Evolutionary conservation across 768 basidiomycete species (phyloP).

Genomic region (Leccinellum luteum): DNA sequence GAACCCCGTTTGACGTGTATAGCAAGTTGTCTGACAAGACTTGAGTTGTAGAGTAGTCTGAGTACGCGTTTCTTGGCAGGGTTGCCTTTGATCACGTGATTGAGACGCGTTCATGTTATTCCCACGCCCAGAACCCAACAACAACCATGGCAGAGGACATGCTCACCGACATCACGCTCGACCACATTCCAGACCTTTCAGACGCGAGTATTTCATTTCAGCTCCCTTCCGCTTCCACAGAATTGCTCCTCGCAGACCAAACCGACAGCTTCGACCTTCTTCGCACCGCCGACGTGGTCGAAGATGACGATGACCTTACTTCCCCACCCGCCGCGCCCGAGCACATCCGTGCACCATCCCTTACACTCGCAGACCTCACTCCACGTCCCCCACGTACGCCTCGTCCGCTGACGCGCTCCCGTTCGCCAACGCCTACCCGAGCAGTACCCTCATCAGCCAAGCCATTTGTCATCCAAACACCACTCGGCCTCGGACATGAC

Average conservation of each 20-base stretch:
- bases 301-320: conserved; percentile 36
- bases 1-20: conserved; percentile 1
- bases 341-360: conserved; percentile 28
- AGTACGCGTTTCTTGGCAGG: too few species aligned
- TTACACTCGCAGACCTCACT: conserved; percentile 42
- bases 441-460: conserved; percentile 14
- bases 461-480: conserved; percentile 6
- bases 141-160: conserved; percentile 11
- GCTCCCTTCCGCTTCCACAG: conserved; percentile 39
- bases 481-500: conserved; percentile 11
- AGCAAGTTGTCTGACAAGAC: background rate
- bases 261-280: conserved; percentile 42
- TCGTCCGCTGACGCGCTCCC: conserved; percentile 1
- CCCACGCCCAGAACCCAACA: conserved; percentile 20
- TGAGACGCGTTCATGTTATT: conserved; percentile 25
- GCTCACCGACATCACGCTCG: conserved; percentile 44
- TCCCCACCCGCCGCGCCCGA: conserved; percentile 32
- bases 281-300: conserved; percentile 17
- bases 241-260: conserved; percentile 41
- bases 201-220: conserved; percentile 43
- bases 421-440: conserved; percentile 10
- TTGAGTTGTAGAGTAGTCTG: too few species aligned
- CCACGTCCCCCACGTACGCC: conserved; percentile 31
- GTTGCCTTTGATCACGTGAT: conserved; percentile 26
- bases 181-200: conserved; percentile 56